phyloP scores from a whole-genome alignment of 2,329 filamentous ascomycete species.

The Pleurostoma richardsiae region DNA sequence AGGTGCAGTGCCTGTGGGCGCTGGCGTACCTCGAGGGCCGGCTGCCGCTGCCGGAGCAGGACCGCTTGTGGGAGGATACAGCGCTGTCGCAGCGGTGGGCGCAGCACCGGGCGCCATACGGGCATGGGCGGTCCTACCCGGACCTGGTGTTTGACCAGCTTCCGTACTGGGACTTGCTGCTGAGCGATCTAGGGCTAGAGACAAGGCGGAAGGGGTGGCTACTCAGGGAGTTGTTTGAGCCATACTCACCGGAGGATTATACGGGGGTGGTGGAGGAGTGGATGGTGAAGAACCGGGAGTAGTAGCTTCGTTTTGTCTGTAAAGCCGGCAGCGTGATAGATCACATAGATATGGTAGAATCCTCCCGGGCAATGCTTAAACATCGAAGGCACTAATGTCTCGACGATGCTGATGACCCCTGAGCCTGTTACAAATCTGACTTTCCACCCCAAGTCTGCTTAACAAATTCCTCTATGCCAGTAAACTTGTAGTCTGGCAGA shows the following conservation, averaged over 20 bases:
- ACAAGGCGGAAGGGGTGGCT: constrained; percentile 49
- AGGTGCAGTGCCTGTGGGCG: constrained; percentile 48
- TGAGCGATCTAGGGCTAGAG: constrained; percentile 60
- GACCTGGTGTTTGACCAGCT: constrained; percentile 74
- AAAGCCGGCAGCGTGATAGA: no score
- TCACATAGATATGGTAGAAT: no score
- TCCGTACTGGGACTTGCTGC: constrained; percentile 66
- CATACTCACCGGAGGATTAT: constrained; percentile 58
- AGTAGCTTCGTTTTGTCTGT: neutral
- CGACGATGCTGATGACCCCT: no score
- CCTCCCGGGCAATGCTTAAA: no score
- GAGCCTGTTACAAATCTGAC: neutral
- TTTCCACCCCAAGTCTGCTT: constrained; percentile 31
- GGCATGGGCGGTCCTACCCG: constrained; percentile 54
- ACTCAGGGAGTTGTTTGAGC: constrained; percentile 44
- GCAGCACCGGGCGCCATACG: constrained; percentile 39
- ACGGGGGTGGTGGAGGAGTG: constrained; percentile 48
- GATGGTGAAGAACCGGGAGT: constrained; percentile 13
- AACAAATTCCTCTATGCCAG: constrained; percentile 32
- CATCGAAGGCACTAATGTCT: no score
- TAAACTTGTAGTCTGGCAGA: constrained; percentile 38
- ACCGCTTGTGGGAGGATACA: constrained; percentile 25
- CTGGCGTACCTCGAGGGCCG: constrained; percentile 50
- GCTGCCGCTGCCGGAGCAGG: constrained; percentile 19
- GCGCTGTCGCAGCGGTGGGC: constrained; percentile 48